Conservation (phyloP, 805 yeast genomes). For the Wickerhamiella sorbophila region DNA sequence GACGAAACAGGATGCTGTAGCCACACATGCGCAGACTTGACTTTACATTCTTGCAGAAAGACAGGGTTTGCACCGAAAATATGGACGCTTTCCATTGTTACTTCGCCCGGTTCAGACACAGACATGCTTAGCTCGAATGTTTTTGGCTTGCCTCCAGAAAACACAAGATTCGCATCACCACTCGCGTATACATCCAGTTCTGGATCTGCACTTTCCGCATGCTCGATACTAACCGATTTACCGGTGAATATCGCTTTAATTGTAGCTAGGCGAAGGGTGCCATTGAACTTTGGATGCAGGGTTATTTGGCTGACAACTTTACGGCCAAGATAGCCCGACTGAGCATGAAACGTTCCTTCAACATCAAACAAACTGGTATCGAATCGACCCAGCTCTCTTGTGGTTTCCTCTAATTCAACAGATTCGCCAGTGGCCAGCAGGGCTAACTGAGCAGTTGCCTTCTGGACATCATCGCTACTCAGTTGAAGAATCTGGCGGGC, state of each 20-base stretch:
- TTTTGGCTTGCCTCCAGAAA: conserved; percentile 11
- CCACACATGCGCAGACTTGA: conserved; percentile 7
- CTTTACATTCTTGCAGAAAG: conserved; percentile 9
- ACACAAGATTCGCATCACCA: conserved; percentile 13
- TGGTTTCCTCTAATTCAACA: neutral
- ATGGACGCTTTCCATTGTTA: conserved; percentile 12
- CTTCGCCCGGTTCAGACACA: conserved; percentile 20
- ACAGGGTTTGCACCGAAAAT: conserved; percentile 5
- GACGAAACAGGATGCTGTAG: conserved; percentile 2
- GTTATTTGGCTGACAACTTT: conserved; percentile 14
- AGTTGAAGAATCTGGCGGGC: neutral
- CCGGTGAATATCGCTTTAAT: conserved; percentile 10
- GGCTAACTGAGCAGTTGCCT: conserved; percentile 2
- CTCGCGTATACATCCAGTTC: conserved; percentile 1
- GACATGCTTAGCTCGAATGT: conserved; percentile 20
- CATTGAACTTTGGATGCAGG: conserved; percentile 9
- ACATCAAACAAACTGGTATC: conserved; percentile 6
- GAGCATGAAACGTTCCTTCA: conserved; percentile 9
- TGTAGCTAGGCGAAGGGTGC: conserved; percentile 6
- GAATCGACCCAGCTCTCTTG: conserved; percentile 1
- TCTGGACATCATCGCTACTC: conserved; percentile 19
- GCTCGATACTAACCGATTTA: conserved; percentile 6
- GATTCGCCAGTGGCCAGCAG: conserved; percentile 8
- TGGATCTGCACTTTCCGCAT: neutral
- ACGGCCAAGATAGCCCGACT: conserved; percentile 14